Evolutionary conservation across 148 eudicot species (phyloP).

Genomic region (Rhododendron mucronatum): DNA sequence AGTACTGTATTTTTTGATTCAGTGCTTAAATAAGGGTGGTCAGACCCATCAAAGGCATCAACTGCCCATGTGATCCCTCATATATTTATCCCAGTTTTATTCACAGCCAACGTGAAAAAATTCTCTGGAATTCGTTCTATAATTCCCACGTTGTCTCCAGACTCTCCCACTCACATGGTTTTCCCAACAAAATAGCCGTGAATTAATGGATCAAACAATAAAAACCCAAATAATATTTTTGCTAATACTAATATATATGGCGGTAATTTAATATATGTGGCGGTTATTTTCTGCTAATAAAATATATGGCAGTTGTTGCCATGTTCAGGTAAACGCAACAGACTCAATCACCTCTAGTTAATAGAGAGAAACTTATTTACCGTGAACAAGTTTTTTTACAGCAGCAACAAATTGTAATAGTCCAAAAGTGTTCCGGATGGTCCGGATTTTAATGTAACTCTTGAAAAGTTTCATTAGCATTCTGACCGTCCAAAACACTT

Average conservation of each 20-base stretch:
- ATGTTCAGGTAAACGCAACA: background rate
- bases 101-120: conserved; percentile 6
- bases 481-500: no score
- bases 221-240: background rate
- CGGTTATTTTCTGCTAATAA: background rate
- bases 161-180: background rate
- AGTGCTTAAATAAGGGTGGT: conserved; percentile 15
- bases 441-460: no score
- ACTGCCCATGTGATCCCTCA: conserved; percentile 39
- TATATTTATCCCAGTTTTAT: background rate
- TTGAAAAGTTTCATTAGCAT: no score
- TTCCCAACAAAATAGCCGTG: background rate
- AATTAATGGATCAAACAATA: background rate
- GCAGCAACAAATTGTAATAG: no score
- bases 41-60: conserved; percentile 19
- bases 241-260: background rate
- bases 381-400: no score
- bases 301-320: background rate
- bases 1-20: background rate
- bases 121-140: conserved; percentile 7
- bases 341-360: background rate
- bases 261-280: background rate
- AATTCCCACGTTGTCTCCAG: background rate
- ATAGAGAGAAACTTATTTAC: no score
- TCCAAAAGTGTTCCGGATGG: no score